A percentile compares a stretch with the other conserved stretches of the same genome.
phyloP scores from a whole-genome alignment of 331 rosid genomes.

The Rhamnella rubrinervis region DNA sequence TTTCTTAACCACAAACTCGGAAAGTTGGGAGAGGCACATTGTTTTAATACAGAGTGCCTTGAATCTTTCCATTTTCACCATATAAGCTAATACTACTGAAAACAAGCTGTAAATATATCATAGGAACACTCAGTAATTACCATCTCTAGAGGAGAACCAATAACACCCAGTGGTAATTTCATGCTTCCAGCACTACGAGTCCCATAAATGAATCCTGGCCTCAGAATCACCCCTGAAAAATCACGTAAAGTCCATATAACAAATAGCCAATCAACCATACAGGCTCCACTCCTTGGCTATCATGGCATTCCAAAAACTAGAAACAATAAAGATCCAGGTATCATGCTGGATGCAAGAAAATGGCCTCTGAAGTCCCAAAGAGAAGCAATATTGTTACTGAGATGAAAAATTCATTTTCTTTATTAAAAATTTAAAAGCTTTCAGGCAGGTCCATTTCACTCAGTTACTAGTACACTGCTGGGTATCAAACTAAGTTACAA shows the following conservation, averaged over 20 bases:
- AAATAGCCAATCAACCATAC: neutral
- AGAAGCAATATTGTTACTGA: neutral
- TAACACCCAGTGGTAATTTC: slow-evolving; percentile 78
- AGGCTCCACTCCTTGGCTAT: neutral
- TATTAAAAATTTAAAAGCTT: too few species aligned
- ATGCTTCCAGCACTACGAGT: slow-evolving; percentile 80
- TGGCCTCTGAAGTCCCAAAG: neutral
- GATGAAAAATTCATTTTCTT: neutral
- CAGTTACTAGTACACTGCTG: neutral
- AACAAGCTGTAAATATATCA: too few species aligned
- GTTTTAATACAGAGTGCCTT: too few species aligned
- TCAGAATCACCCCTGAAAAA: slow-evolving; percentile 85
- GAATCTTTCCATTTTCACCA: too few species aligned
- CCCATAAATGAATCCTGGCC: slow-evolving; percentile 96
- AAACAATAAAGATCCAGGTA: neutral
- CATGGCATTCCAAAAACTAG: neutral
- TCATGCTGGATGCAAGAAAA: neutral
- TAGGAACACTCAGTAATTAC: slow-evolving; percentile 43
- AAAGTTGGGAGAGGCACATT: too few species aligned
- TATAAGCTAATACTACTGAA: too few species aligned
- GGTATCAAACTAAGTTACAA: slow-evolving; percentile 6
- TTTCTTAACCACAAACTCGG: slow-evolving; percentile 17
- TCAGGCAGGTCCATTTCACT: slow-evolving; percentile 1
- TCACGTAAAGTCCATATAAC: slow-evolving; percentile 6
- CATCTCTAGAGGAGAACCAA: slow-evolving; percentile 89